A percentile compares a stretch with the other conserved stretches of the same genome.
These are phyloP conservation scores for Phytopythium litorale DNA, from an alignment of 352 stramenopile genomes.

Conservation along the genomic window DNA sequence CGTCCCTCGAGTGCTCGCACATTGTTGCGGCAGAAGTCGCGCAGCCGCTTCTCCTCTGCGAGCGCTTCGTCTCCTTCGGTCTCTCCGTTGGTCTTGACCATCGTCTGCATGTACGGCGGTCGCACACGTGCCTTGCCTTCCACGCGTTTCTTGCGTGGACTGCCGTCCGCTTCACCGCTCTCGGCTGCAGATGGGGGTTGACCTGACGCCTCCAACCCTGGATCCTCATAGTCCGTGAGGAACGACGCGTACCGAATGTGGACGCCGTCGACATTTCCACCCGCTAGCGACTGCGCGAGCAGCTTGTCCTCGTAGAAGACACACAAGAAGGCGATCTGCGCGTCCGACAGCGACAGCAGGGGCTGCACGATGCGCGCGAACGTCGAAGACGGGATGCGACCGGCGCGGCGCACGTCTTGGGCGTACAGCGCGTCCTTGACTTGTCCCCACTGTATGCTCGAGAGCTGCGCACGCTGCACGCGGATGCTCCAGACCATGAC, in stretches of 20 bases:
- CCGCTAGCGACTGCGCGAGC: conserved; percentile 20
- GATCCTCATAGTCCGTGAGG: conserved; percentile 69
- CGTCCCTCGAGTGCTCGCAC: conserved; percentile 35
- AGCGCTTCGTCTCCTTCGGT: conserved; percentile 1
- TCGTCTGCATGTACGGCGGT: conserved; percentile 3
- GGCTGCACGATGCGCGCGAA: conserved; percentile 49
- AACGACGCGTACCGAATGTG: conserved; percentile 72
- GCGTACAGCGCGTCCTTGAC: conserved; percentile 56
- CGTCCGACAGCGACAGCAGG: conserved; percentile 43
- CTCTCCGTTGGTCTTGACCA: neutral
- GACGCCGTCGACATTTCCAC: conserved; percentile 28
- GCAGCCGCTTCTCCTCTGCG: conserved; percentile 33
- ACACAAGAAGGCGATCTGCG: conserved; percentile 64
- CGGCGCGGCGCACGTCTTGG: conserved; percentile 43
- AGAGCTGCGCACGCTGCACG: conserved; percentile 44
- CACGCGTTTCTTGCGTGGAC: neutral
- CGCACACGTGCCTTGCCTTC: conserved; percentile 26
- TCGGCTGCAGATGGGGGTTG: neutral
- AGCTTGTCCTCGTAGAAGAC: conserved; percentile 80
- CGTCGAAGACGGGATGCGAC: conserved; percentile 37
- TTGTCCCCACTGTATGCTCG: conserved; percentile 25
- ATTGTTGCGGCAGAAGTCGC: conserved; percentile 38
- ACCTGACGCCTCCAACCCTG: conserved; percentile 33
- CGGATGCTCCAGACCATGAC: conserved; percentile 73
- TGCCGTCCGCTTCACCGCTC: neutral